These are phyloP conservation scores for Colletotrichum horii DNA, from an alignment of 2,329 filamentous ascomycete genomes.

Conservation along the genomic window DNA sequence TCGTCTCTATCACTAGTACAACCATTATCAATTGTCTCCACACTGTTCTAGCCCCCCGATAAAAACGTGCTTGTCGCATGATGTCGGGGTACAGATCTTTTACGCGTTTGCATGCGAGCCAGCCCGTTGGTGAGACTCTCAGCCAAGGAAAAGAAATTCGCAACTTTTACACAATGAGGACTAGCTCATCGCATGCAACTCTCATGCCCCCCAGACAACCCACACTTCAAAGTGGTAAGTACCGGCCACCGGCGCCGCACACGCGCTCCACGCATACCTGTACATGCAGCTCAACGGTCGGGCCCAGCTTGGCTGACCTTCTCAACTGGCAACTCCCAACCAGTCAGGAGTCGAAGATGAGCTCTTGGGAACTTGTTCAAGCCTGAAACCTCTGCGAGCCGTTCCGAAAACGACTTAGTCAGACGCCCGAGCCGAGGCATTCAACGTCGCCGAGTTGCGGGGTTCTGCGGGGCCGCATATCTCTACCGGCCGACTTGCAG, in stretches of 20 bases:
- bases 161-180: not conserved
- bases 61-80: not conserved
- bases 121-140: not conserved
- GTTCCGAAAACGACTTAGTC: not conserved
- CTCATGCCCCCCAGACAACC: not conserved
- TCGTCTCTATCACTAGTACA: not conserved
- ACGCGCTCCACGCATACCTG: not conserved
- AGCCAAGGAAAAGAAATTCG: not conserved
- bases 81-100: not conserved
- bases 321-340: not conserved
- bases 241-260: not conserved
- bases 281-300: not conserved
- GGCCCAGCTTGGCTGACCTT: not conserved
- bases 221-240: not conserved
- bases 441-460: slow-evolving; percentile 1
- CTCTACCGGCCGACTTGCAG: slow-evolving; percentile 5
- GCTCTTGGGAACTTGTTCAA: not conserved
- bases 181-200: not conserved
- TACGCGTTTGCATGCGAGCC: not conserved
- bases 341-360: not conserved
- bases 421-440: slow-evolving; percentile 4
- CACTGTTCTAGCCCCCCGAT: not conserved
- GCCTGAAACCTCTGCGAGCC: not conserved
- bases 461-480: slow-evolving; percentile 2
- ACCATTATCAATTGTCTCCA: not conserved